Evolutionary conservation across 129 eudicot genomes (phyloP).

Genomic region (Flaveria trinervia): DNA sequence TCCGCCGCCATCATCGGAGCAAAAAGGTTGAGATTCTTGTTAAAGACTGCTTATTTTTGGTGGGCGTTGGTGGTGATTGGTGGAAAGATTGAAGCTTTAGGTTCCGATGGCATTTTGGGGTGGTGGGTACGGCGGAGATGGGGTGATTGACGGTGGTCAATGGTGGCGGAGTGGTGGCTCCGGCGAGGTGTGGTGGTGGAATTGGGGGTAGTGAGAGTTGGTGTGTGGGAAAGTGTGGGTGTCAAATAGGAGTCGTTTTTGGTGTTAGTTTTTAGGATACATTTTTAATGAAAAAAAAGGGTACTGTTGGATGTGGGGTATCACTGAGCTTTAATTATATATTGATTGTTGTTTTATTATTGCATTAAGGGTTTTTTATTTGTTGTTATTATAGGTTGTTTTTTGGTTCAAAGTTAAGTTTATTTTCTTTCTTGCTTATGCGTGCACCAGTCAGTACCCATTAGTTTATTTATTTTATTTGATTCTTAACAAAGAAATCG

Average conservation of each 20-base stretch:
- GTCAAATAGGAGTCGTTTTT: conserved; percentile 26
- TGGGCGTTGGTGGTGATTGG: neutral
- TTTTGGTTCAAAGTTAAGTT: too few relatives aligned
- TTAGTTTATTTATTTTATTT: too few relatives aligned
- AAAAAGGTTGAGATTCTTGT: neutral
- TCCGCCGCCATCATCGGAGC: conserved; percentile 45
- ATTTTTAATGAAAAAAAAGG: conserved; percentile 30
- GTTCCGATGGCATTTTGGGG: conserved; percentile 21
- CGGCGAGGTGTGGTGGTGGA: conserved; percentile 32
- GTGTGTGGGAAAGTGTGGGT: conserved; percentile 2
- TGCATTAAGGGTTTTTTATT: too few relatives aligned
- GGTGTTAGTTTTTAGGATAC: conserved; percentile 36
- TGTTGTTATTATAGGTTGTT: too few relatives aligned
- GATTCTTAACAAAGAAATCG: too few relatives aligned
- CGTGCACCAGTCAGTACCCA: neutral
- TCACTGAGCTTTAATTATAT: neutral
- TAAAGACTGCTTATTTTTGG: conserved; percentile 16
- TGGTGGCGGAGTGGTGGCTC: conserved; percentile 35
- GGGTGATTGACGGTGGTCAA: conserved; percentile 26
- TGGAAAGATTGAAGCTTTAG: neutral
- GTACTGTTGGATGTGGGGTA: conserved; percentile 31
- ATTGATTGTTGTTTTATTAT: neutral
- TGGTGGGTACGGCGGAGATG: conserved; percentile 12
- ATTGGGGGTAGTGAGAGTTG: conserved; percentile 16
- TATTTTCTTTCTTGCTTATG: too few relatives aligned